Evolutionary conservation across 441 rosid species (phyloP).

Genomic region (Francoa sonchifolia): DNA sequence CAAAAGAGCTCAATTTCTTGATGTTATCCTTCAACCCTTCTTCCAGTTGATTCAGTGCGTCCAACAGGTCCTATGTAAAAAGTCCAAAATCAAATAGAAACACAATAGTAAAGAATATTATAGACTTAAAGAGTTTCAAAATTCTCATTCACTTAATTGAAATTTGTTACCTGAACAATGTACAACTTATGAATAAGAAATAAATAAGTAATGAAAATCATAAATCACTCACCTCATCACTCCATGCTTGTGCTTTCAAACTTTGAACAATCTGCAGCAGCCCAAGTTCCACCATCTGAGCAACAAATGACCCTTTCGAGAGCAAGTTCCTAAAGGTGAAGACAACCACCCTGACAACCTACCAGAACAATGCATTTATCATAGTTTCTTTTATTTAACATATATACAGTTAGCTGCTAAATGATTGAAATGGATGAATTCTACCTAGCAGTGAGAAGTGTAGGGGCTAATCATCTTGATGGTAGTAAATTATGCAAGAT

Average conservation of each 20-base stretch:
- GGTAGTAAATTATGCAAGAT: too few relatives aligned
- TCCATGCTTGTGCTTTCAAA: slow-evolving; percentile 96
- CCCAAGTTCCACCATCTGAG: slow-evolving; percentile 95
- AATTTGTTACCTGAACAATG: too few relatives aligned
- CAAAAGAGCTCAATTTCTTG: slow-evolving; percentile 84
- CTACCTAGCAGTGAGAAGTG: background rate
- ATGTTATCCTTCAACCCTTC: slow-evolving; percentile 77
- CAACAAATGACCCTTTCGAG: slow-evolving; percentile 78
- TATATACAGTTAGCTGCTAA: background rate
- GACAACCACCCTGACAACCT: slow-evolving; percentile 93
- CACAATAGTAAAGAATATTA: too few relatives aligned
- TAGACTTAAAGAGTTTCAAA: too few relatives aligned
- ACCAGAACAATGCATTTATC: too few relatives aligned
- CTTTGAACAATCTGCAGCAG: slow-evolving; percentile 83
- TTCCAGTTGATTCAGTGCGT: slow-evolving; percentile 76
- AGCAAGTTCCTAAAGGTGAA: slow-evolving; percentile 80
- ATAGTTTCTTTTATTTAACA: too few relatives aligned
- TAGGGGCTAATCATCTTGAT: slow-evolving; percentile 4
- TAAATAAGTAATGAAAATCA: background rate
- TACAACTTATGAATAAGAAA: background rate
- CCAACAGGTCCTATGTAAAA: slow-evolving; percentile 73
- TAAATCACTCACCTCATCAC: slow-evolving; percentile 66
- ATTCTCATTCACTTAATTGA: too few relatives aligned
- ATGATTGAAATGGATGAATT: slow-evolving; percentile 8
- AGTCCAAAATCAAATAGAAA: too few relatives aligned